These are phyloP conservation scores for Trifolium repens DNA, from an alignment of 306 rosid genomes.

Conservation along the genomic window DNA sequence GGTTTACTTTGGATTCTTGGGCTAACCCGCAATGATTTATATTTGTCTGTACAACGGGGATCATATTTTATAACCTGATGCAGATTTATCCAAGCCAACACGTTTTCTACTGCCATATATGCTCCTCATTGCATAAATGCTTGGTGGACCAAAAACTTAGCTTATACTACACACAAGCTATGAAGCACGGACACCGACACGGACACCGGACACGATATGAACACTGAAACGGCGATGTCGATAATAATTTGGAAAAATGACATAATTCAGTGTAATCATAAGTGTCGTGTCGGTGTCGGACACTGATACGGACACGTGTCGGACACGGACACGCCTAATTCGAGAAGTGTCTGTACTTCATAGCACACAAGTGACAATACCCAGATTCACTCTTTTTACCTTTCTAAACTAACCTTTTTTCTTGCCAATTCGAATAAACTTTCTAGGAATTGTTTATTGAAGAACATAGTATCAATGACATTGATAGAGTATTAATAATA, in stretches of 20 bases:
- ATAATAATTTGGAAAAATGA: too few relatives aligned
- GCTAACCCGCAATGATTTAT: slow-evolving; percentile 19
- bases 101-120: slow-evolving; percentile 33
- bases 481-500: too few relatives aligned
- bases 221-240: too few relatives aligned
- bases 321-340: too few relatives aligned
- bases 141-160: slow-evolving; percentile 27
- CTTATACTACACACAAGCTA: not conserved
- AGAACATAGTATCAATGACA: too few relatives aligned
- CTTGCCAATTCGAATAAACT: too few relatives aligned
- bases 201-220: too few relatives aligned
- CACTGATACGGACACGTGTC: too few relatives aligned
- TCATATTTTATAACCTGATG: slow-evolving; percentile 35
- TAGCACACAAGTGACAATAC: not conserved
- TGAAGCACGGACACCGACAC: too few relatives aligned
- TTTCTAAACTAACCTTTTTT: not conserved
- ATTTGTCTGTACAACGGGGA: slow-evolving; percentile 31
- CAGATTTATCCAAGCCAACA: slow-evolving; percentile 16
- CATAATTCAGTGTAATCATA: too few relatives aligned
- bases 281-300: too few relatives aligned
- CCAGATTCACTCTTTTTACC: not conserved
- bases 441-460: not conserved
- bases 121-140: slow-evolving; percentile 19
- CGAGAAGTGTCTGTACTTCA: too few relatives aligned
- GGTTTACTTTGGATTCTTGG: not conserved